These are phyloP conservation scores for Hysterangium stoloniferum DNA, from an alignment of 768 basidiomycete species.

Conservation along the genomic window DNA sequence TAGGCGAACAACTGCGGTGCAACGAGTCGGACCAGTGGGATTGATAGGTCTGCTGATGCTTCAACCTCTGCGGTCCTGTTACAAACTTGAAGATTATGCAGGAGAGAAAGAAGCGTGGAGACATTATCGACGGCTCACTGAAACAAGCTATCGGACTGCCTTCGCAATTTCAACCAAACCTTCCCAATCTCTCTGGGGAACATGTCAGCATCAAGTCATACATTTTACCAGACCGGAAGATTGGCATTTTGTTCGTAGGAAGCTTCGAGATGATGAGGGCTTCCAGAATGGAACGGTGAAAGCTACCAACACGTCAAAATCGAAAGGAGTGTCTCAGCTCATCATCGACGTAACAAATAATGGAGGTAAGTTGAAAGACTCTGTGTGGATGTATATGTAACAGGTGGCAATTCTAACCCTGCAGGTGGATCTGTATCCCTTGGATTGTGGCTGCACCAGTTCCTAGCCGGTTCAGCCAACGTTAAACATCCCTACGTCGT, in stretches of 20 bases:
- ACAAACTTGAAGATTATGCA: too few species aligned
- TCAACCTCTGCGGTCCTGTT: too few species aligned
- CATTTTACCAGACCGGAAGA: background rate
- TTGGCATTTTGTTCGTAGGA: conserved; percentile 5
- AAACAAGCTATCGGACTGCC: conserved; percentile 39
- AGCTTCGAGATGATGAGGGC: conserved; percentile 14
- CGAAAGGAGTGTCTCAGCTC: conserved; percentile 6
- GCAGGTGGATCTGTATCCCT: too few species aligned
- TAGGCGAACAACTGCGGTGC: conserved; percentile 54
- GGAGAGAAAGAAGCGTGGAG: too few species aligned
- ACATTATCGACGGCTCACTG: conserved; percentile 35
- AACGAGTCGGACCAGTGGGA: too few species aligned
- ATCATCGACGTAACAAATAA: conserved; percentile 15
- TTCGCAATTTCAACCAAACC: conserved; percentile 36
- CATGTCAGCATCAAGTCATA: background rate
- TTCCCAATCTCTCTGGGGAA: conserved; percentile 37
- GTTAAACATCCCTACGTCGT: too few species aligned
- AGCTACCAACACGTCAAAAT: background rate
- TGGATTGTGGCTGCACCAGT: too few species aligned
- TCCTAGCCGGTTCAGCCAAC: too few species aligned
- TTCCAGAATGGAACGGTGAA: conserved; percentile 10
- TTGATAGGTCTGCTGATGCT: too few species aligned
- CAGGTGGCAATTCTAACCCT: too few species aligned
- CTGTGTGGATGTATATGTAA: too few species aligned
- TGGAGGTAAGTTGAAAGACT: conserved; percentile 10